Conservation (phyloP, 768 basidiomycete species). For the Gymnopilus junonius region DNA sequence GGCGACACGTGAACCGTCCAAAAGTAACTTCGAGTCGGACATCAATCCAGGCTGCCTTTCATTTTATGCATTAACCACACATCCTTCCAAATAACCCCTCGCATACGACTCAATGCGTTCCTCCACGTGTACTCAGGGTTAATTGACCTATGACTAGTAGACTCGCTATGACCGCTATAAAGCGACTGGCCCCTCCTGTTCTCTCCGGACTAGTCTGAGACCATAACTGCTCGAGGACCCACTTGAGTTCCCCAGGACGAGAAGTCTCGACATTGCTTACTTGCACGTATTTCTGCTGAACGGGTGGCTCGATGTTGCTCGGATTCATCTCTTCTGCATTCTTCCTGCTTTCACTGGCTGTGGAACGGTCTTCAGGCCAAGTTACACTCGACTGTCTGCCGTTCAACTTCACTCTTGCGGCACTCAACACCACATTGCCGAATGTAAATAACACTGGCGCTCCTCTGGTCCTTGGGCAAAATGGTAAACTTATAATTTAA, state of each 20-base stretch:
- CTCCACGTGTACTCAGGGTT: background rate
- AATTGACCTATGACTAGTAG: background rate
- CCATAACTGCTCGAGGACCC: background rate
- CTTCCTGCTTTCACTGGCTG: background rate
- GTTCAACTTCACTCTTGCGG: constrained; percentile 51
- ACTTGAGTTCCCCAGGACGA: background rate
- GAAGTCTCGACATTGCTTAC: background rate
- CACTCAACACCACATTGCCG: constrained; percentile 42
- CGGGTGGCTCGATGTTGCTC: background rate
- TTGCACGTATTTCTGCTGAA: background rate
- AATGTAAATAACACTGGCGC: constrained; percentile 50
- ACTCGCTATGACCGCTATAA: background rate
- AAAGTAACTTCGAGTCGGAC: background rate
- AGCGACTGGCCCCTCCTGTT: background rate
- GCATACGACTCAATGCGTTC: background rate
- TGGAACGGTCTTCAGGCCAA: constrained; percentile 3
- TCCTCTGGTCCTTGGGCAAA: constrained; percentile 48
- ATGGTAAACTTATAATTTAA: constrained; percentile 29
- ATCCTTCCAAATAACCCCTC: background rate
- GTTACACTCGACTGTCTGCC: constrained; percentile 19
- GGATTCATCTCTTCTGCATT: background rate
- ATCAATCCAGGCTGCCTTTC: background rate
- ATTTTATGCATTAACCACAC: background rate
- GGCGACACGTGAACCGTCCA: background rate
- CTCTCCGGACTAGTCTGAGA: background rate